A percentile compares a stretch with the other conserved stretches of the same genome.
Evolutionary conservation across 345 rosid genomes (phyloP).

Genomic region (Pistacia integerrima): DNA sequence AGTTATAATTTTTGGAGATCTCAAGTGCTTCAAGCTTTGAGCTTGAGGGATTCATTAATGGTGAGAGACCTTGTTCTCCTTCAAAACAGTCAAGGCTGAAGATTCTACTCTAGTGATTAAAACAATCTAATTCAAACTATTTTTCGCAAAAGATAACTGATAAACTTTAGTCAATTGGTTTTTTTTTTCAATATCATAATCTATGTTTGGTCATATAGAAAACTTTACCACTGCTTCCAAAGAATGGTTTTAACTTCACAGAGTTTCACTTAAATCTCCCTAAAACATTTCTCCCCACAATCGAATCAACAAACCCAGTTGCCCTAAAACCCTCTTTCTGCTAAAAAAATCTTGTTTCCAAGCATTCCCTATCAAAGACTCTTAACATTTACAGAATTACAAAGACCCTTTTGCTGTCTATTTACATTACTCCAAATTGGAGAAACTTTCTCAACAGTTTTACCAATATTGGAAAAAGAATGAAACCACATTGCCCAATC

Average conservation of each 20-base stretch:
- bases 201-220: too few species aligned
- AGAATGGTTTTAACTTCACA: conserved; percentile 20
- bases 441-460: background rate
- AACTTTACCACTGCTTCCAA: conserved; percentile 16
- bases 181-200: too few species aligned
- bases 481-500: conserved; percentile 8
- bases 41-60: too few species aligned
- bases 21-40: too few species aligned
- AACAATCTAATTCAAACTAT: too few species aligned
- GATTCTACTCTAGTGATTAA: too few species aligned
- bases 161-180: too few species aligned
- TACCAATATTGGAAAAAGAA: background rate
- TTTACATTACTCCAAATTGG: background rate
- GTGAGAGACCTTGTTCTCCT: too few species aligned
- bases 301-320: conserved; percentile 5
- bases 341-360: too few species aligned
- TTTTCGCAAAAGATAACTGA: too few species aligned
- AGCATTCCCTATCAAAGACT: conserved; percentile 11
- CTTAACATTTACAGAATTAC: background rate
- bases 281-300: conserved; percentile 7
- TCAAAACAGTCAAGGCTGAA: too few species aligned
- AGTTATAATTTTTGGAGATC: too few species aligned
- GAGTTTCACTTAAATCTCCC: background rate
- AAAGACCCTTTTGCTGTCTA: conserved; percentile 1
- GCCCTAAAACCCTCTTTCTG: background rate